These are phyloP conservation scores for Rheum nobile DNA, from an alignment of 148 eudicot species.

Conservation along the genomic window DNA sequence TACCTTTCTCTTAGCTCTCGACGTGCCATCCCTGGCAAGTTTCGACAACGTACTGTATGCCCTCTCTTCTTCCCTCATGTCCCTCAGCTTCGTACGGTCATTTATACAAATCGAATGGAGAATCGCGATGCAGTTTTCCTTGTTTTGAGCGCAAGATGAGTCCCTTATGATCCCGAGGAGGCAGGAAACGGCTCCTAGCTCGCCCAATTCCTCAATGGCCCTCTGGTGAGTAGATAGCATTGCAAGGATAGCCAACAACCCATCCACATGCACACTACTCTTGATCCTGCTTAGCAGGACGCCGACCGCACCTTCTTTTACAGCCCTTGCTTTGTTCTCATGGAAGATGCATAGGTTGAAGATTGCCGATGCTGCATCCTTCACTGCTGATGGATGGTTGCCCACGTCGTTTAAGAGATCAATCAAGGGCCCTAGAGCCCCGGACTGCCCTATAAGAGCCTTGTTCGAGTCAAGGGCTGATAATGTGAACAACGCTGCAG, in stretches of 20 bases:
- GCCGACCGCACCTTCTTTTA: constrained; percentile 61
- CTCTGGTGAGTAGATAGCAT: constrained; percentile 61
- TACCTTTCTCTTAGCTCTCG: constrained; percentile 94
- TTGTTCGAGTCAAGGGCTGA: constrained; percentile 92
- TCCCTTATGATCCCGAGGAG: constrained; percentile 54
- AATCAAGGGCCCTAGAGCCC: constrained; percentile 59
- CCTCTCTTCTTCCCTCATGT: constrained; percentile 69
- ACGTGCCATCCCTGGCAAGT: constrained; percentile 66
- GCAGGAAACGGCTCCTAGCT: constrained; percentile 51
- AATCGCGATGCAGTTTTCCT: constrained; percentile 73
- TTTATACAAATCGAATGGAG: constrained; percentile 48
- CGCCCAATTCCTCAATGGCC: constrained; percentile 67
- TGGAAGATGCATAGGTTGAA: constrained; percentile 73
- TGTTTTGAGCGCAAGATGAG: constrained; percentile 55
- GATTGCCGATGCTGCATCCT: constrained; percentile 85
- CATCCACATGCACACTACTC: constrained; percentile 47
- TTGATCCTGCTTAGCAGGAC: constrained; percentile 55
- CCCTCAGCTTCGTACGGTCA: constrained; percentile 62
- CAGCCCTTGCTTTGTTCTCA: constrained; percentile 75
- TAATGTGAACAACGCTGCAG: constrained; percentile 86
- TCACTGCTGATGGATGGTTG: constrained; percentile 62
- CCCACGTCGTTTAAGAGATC: constrained; percentile 51
- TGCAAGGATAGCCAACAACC: constrained; percentile 72
- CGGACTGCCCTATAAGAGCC: constrained; percentile 63
- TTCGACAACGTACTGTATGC: constrained; percentile 48